phyloP scores from a whole-genome alignment of 2,329 filamentous ascomycete species.

The Xylaria sp. region DNA sequence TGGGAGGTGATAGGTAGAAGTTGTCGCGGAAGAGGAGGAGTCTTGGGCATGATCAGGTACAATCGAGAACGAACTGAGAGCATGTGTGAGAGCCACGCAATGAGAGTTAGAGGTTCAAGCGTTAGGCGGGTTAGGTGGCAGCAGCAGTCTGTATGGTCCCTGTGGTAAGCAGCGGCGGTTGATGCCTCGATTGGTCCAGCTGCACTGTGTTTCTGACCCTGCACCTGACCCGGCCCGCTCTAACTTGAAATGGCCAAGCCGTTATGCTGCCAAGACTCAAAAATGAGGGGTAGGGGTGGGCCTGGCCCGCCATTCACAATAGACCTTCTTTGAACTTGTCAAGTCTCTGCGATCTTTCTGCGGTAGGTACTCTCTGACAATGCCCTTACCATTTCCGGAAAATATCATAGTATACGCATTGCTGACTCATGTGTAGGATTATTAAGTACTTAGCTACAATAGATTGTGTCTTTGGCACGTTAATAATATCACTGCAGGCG shows the following conservation, averaged over 20 bases:
- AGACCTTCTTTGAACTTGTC: conserved; percentile 9
- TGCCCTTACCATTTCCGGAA: neutral
- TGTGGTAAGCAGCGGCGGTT: conserved; percentile 8
- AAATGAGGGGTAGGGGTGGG: conserved; percentile 35
- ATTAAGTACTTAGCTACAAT: neutral
- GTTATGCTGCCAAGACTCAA: conserved; percentile 27
- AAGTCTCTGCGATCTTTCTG: conserved; percentile 27
- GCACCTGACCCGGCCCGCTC: conserved; percentile 21
- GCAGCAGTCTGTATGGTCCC: neutral
- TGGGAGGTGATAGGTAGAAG: conserved; percentile 4
- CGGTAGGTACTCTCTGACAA: conserved; percentile 3
- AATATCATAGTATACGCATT: neutral
- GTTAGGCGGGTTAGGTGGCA: neutral
- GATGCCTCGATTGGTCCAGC: conserved; percentile 26
- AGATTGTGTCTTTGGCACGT: neutral
- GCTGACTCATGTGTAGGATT: neutral
- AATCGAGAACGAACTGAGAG: conserved; percentile 19
- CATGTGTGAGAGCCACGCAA: conserved; percentile 12
- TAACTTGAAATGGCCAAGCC: conserved; percentile 24
- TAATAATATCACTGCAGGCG: neutral
- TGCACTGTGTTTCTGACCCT: conserved; percentile 35
- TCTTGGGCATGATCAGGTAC: conserved; percentile 23
- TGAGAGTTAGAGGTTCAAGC: conserved; percentile 17
- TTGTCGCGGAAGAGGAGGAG: conserved; percentile 14
- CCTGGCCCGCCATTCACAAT: neutral